Evolutionary conservation across 2,329 filamentous ascomycete genomes (phyloP).

Genomic region (Hymenoscyphus repandus): DNA sequence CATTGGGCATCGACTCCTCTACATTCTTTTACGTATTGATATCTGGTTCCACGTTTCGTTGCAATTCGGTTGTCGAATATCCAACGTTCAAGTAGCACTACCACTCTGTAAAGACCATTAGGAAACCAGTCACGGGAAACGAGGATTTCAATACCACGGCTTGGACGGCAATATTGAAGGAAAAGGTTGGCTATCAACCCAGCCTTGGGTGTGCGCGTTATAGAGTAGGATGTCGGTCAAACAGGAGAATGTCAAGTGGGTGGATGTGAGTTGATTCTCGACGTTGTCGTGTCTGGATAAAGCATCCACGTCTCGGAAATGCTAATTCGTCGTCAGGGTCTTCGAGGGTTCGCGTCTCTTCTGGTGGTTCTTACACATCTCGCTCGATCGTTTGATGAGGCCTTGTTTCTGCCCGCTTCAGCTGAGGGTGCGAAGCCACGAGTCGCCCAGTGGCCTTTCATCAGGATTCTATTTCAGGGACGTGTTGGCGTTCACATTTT

Average conservation of each 20-base stretch:
- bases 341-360: constrained; percentile 50
- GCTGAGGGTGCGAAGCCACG: constrained; percentile 40
- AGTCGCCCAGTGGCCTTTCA: constrained; percentile 52
- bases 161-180: no score
- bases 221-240: constrained; percentile 21
- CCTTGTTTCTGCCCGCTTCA: constrained; percentile 43
- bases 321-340: constrained; percentile 37
- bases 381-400: constrained; percentile 44
- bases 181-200: not conserved
- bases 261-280: constrained; percentile 42
- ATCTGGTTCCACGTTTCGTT: no score
- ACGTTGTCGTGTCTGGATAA: not conserved
- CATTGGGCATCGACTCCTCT: no score
- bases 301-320: constrained; percentile 6
- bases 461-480: constrained; percentile 55
- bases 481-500: constrained; percentile 63
- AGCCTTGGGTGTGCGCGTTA: not conserved
- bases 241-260: constrained; percentile 51
- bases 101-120: no score
- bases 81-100: no score
- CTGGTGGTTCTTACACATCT: constrained; percentile 52
- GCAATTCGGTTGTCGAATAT: no score
- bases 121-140: no score
- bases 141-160: no score
- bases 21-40: no score